Evolutionary conservation across 108 stramenopile genomes (phyloP).

Genomic region (Cyclotella choctawhatcheeana): DNA sequence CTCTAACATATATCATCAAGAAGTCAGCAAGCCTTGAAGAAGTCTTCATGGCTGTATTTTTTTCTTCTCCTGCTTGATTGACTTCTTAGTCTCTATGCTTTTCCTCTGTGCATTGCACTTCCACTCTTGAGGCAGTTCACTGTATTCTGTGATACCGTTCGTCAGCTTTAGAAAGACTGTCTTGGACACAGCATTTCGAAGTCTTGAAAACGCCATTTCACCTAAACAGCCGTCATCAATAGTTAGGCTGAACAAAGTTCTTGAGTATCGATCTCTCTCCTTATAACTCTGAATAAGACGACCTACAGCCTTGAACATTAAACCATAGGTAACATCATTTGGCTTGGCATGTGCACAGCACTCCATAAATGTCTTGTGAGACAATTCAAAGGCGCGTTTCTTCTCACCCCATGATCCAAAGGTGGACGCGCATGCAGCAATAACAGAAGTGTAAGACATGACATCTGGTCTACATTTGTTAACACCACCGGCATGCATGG

Average conservation of each 20-base stretch:
- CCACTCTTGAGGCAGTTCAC: conserved; percentile 44
- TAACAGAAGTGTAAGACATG: conserved; percentile 73
- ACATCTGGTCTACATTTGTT: conserved; percentile 72
- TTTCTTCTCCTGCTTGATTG: neutral
- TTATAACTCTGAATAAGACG: conserved; percentile 47
- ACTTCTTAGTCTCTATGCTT: neutral
- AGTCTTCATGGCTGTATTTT: conserved; percentile 6
- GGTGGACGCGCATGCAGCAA: conserved; percentile 60
- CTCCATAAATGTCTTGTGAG: conserved; percentile 68
- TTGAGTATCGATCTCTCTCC: conserved; percentile 46
- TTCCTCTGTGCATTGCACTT: neutral
- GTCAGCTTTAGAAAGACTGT: conserved; percentile 57
- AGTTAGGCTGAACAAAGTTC: conserved; percentile 48
- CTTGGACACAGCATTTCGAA: conserved; percentile 56
- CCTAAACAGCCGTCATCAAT: conserved; percentile 65
- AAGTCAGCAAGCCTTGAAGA: no score
- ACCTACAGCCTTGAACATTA: conserved; percentile 77
- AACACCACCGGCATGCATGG: conserved; percentile 34
- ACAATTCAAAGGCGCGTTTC: conserved; percentile 64
- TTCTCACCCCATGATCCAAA: conserved; percentile 40
- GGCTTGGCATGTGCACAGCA: conserved; percentile 47
- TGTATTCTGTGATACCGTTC: conserved; percentile 45
- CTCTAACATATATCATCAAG: no score
- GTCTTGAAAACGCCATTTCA: conserved; percentile 64
- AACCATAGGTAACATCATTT: conserved; percentile 85